These are phyloP conservation scores for Botrytis hyacinthi DNA, from an alignment of 2,329 filamentous ascomycete species.

Conservation along the genomic window DNA sequence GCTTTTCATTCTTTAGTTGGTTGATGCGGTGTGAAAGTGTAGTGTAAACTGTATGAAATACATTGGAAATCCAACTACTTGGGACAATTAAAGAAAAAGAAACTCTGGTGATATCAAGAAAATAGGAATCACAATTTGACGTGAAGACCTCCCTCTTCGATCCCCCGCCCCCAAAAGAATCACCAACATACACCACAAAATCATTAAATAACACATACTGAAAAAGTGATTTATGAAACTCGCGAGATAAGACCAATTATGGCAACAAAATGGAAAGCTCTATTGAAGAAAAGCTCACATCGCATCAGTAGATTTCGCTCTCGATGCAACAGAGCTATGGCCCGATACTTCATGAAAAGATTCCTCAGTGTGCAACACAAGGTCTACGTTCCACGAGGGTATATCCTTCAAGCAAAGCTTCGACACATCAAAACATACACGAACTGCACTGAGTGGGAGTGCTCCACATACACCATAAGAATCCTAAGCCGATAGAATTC, in stretches of 20 bases:
- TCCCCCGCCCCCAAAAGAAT: background rate
- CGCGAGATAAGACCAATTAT: background rate
- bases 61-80: background rate
- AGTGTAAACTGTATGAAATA: background rate
- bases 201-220: background rate
- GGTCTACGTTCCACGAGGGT: no score
- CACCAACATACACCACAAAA: no score
- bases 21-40: background rate
- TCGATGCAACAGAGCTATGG: background rate
- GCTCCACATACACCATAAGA: no score
- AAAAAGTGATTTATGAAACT: background rate
- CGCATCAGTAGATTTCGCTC: background rate
- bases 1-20: background rate
- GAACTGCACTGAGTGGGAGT: no score
- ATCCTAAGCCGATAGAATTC: no score
- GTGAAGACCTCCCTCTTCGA: background rate
- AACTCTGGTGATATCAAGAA: background rate
- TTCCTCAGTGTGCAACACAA: no score
- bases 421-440: no score
- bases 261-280: background rate
- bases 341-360: background rate
- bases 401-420: no score
- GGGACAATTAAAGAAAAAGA: background rate
- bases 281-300: background rate
- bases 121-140: background rate